phyloP scores from a whole-genome alignment of 352 stramenopile genomes.

The Globisporangium nagaii region DNA sequence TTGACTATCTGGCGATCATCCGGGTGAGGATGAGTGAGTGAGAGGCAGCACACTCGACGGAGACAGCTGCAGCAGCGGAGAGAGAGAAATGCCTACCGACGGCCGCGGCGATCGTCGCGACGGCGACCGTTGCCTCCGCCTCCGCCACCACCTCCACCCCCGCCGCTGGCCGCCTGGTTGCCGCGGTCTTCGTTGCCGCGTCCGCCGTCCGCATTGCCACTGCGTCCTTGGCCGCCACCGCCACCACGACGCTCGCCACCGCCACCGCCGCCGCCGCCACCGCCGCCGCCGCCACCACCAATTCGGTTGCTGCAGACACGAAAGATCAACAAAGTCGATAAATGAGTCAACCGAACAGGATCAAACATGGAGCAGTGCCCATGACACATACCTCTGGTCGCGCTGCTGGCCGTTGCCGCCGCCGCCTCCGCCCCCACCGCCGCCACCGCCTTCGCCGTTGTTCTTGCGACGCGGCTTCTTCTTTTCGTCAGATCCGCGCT shows the following conservation, averaged over 20 bases:
- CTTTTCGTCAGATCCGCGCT: slow-evolving; percentile 33
- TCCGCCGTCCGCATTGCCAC: slow-evolving; percentile 6
- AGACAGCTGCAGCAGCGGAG: neutral
- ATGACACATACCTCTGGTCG: slow-evolving; percentile 57
- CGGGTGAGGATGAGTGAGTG: too few species aligned
- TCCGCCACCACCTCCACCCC: neutral
- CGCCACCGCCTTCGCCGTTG: slow-evolving; percentile 18
- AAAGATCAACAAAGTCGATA: neutral
- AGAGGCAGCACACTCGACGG: too few species aligned
- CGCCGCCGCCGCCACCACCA: neutral
- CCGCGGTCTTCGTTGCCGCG: slow-evolving; percentile 1
- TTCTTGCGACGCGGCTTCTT: slow-evolving; percentile 43
- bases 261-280: neutral
- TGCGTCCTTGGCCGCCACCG: slow-evolving; percentile 6
- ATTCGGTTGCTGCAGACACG: neutral
- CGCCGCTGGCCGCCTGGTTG: slow-evolving; percentile 8
- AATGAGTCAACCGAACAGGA: neutral
- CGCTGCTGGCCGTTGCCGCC: slow-evolving; percentile 23
- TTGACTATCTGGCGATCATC: too few species aligned
- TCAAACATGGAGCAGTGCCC: too few species aligned
- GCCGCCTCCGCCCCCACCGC: slow-evolving; percentile 11
- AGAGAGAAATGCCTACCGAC: slow-evolving; percentile 24
- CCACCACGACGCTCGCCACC: neutral
- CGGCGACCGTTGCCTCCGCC: slow-evolving; percentile 22
- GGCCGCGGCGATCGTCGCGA: slow-evolving; percentile 23